phyloP scores from a whole-genome alignment of 768 basidiomycete species.

The Pseudohyphozyma bogoriensis region DNA sequence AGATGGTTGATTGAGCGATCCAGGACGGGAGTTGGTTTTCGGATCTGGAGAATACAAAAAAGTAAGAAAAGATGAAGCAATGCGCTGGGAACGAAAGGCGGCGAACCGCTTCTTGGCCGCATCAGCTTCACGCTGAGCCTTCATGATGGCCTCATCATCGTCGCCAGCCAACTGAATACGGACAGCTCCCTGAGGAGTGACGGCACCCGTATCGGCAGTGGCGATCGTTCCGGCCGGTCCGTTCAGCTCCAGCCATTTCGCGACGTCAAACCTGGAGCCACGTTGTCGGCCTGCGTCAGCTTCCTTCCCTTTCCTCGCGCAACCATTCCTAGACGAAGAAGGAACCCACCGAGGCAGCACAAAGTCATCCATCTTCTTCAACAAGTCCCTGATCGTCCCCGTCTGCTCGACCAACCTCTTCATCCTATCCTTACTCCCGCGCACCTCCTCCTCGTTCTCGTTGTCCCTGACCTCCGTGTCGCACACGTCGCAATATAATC shows the following conservation, averaged over 20 bases:
- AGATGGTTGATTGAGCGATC: slow-evolving; percentile 93
- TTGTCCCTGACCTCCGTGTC: slow-evolving; percentile 75
- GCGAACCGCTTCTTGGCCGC: slow-evolving; percentile 68
- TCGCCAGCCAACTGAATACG: slow-evolving; percentile 65
- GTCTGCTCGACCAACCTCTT: slow-evolving; percentile 88
- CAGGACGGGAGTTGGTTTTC: slow-evolving; percentile 89
- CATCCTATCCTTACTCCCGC: slow-evolving; percentile 87
- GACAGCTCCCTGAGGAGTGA: slow-evolving; percentile 46
- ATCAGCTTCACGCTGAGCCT: slow-evolving; percentile 59
- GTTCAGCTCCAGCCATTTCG: slow-evolving; percentile 45
- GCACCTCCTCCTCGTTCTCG: slow-evolving; percentile 74
- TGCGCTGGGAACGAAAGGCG: slow-evolving; percentile 19
- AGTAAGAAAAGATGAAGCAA: background rate
- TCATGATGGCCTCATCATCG: slow-evolving; percentile 76
- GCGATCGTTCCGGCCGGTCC: slow-evolving; percentile 63
- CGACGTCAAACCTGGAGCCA: slow-evolving; percentile 24
- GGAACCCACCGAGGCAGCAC: slow-evolving; percentile 63
- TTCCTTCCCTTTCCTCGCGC: background rate
- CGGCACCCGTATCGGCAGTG: slow-evolving; percentile 41
- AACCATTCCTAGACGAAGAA: background rate
- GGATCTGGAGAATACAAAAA: slow-evolving; percentile 40
- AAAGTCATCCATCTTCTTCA: slow-evolving; percentile 83
- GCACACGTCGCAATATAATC: slow-evolving; percentile 80
- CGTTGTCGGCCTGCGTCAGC: background rate
- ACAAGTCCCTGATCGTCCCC: slow-evolving; percentile 70